phyloP scores from a whole-genome alignment of 352 stramenopile genomes.

The Globisporangium radiosum region DNA sequence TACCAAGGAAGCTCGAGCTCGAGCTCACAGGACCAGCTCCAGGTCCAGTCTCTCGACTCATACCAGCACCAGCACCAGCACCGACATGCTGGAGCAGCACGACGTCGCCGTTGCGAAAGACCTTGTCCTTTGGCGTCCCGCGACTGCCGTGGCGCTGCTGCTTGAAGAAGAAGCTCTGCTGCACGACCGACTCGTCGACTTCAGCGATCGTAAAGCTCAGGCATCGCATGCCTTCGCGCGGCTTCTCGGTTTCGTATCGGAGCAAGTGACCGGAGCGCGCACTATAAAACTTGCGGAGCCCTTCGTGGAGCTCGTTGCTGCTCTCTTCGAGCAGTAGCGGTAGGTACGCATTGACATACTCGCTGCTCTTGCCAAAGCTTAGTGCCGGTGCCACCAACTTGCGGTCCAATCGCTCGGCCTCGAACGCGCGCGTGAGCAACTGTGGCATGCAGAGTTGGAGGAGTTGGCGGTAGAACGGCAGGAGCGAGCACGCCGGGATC shows the following conservation, averaged over 20 bases:
- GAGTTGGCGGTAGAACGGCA: constrained; percentile 80
- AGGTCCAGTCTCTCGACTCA: no score
- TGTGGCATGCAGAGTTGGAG: constrained; percentile 70
- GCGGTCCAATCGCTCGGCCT: constrained; percentile 45
- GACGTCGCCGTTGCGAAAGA: constrained; percentile 77
- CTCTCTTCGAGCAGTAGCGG: constrained; percentile 79
- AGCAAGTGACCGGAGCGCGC: constrained; percentile 48
- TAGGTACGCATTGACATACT: constrained; percentile 76
- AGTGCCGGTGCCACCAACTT: constrained; percentile 41
- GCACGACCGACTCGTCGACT: constrained; percentile 24
- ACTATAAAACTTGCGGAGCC: constrained; percentile 38
- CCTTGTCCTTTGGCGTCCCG: constrained; percentile 47
- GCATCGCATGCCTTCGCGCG: constrained; percentile 75
- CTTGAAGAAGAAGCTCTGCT: constrained; percentile 17
- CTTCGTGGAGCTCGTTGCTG: constrained; percentile 75
- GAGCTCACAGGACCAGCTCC: no score
- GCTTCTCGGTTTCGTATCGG: constrained; percentile 76
- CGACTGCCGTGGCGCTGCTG: constrained; percentile 7
- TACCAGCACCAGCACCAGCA: no score
- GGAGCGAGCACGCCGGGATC: constrained; percentile 55
- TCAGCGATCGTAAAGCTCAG: constrained; percentile 69
- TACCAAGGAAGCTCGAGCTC: constrained; percentile 26
- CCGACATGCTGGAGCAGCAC: constrained; percentile 44
- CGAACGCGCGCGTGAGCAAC: constrained; percentile 61
- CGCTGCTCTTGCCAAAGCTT: constrained; percentile 59